These are phyloP conservation scores for Leersia perrieri DNA, from an alignment of 176 grass and related monocot species.

Conservation along the genomic window DNA sequence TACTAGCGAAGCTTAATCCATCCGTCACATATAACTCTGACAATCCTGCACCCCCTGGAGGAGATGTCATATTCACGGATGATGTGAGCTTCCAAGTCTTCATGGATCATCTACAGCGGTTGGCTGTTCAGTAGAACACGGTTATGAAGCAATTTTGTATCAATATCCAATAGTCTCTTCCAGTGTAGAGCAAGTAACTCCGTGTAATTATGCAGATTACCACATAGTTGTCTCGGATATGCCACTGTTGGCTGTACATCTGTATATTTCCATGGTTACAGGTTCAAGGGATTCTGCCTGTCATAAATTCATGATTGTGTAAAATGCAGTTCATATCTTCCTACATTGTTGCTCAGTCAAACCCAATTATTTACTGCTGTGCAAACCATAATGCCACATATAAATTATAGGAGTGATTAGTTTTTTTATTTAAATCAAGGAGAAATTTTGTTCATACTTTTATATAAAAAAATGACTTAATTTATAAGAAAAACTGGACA, in stretches of 20 bases:
- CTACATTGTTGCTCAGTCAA: neutral
- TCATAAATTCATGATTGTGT: neutral
- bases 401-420: no score
- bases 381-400: no score
- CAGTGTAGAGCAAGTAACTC: slow-evolving; percentile 25
- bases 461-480: no score
- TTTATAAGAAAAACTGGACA: no score
- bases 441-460: no score
- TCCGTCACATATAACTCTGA: slow-evolving; percentile 76
- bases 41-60: slow-evolving; percentile 62
- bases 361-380: neutral
- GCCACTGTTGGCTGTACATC: neutral
- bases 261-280: neutral
- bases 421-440: no score
- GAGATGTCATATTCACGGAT: slow-evolving; percentile 91
- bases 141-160: slow-evolving; percentile 19
- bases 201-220: neutral
- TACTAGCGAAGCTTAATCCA: slow-evolving; percentile 90
- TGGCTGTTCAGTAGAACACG: slow-evolving; percentile 64
- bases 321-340: neutral
- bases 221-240: neutral
- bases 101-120: slow-evolving; percentile 88
- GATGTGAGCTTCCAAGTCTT: slow-evolving; percentile 93
- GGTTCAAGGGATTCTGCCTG: neutral
- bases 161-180: neutral